Evolutionary conservation across 2,329 filamentous ascomycete species (phyloP), one percentile per base, ranked within the genome.

Genomic region (Torrubiella hemipterigena): DNA sequence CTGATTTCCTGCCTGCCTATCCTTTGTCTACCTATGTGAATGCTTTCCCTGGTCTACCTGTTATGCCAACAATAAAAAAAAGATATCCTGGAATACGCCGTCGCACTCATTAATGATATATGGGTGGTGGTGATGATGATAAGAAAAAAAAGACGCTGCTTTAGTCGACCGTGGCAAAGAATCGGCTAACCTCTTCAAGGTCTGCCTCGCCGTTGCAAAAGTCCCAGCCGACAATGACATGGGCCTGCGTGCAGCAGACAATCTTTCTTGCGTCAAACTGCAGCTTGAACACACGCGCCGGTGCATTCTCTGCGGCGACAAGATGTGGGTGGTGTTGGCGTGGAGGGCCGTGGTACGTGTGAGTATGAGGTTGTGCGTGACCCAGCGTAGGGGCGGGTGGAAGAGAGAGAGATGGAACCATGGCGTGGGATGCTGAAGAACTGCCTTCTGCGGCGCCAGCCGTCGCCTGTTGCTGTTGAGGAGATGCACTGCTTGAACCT

Each of bases 231-330:
- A 96, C 85, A 48, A 98, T 96, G 12, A 81, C 76, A 23, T 78
- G 78, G 34, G 91, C 85, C 53, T 96, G 87, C 41, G 82, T 91
- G 51, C 89, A 95, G 59, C 87, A 95, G 33, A 98, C 81, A 43
- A 98, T 93, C 45, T 87, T 77, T 15, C 86, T 73, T 1, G 86
- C 83, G 50, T 98, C 91, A 44, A 95, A 98, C 53, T 98, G 91
- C 21, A 96, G 65, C 56, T 98, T 98, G 65, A 96, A 98, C 4
- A 98, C 82, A 16, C 91, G 59, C 7, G 66, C 62, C 9, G 65
- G 60, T 33, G 60, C 63, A 19, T 59, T 55, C 38, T 72, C 67
- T 7, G 56, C 50, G 22, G 55, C 50, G 2, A 52, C 47, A 8
- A 67, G 61, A 37, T 67, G 65, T 4, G 61, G 63, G 32, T 69